Evolutionary conservation across 2,329 filamentous ascomycete species (phyloP).

Genomic region (Dactylonectria macrodidyma): DNA sequence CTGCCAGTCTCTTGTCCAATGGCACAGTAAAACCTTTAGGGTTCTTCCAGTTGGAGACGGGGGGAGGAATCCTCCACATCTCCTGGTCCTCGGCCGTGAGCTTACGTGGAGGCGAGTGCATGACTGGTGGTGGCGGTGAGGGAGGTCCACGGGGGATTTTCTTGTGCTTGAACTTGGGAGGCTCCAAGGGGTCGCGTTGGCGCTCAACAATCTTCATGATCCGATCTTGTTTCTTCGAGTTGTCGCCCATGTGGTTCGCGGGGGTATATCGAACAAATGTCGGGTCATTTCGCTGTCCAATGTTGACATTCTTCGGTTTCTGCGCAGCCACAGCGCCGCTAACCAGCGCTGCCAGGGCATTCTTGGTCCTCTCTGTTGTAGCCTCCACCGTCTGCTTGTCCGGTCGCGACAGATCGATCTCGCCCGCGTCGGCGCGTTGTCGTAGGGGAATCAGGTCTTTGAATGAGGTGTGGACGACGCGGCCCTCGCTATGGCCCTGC

Average conservation of each 20-base stretch:
- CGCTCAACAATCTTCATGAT: slow-evolving; percentile 99
- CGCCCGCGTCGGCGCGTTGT: slow-evolving; percentile 92
- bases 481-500: slow-evolving; percentile 86
- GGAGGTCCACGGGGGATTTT: slow-evolving; percentile 95
- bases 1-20: slow-evolving; percentile 93
- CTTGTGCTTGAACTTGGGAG: slow-evolving; percentile 99
- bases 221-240: slow-evolving; percentile 89
- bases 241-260: slow-evolving; percentile 94
- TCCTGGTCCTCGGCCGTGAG: slow-evolving; percentile 97
- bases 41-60: slow-evolving; percentile 99
- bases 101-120: slow-evolving; percentile 95
- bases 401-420: slow-evolving; percentile 88
- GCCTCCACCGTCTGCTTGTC: slow-evolving; percentile 87
- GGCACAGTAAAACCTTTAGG: slow-evolving; percentile 98
- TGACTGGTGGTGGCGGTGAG: slow-evolving; percentile 91
- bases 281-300: slow-evolving; percentile 83
- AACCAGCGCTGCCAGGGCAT: slow-evolving; percentile 86
- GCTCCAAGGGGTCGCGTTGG: slow-evolving; percentile 95
- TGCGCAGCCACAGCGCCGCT: slow-evolving; percentile 90
- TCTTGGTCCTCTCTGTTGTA: slow-evolving; percentile 90
- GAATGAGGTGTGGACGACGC: slow-evolving; percentile 95
- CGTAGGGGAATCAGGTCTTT: slow-evolving; percentile 96
- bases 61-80: slow-evolving; percentile 89
- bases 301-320: slow-evolving; percentile 95
- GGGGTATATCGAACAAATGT: slow-evolving; percentile 97